phyloP scores from a whole-genome alignment of 371 early-diverging fungal genomes.

The Saksenaea vasiformis region DNA sequence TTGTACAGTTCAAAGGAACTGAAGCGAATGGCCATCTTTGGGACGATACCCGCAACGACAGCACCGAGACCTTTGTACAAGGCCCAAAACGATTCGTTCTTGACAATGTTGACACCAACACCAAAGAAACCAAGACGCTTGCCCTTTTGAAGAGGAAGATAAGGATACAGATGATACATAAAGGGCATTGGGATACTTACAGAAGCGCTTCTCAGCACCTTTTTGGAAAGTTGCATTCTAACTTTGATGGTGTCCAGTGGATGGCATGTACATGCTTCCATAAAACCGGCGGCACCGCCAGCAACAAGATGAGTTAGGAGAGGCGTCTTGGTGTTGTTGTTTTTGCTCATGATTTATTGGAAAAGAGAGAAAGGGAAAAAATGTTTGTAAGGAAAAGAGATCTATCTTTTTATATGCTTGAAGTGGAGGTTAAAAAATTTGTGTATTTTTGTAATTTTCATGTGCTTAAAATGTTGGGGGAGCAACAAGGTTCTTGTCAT shows the following conservation, averaged over 20 bases:
- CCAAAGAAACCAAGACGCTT: conserved; percentile 72
- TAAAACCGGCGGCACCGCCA: conserved; percentile 93
- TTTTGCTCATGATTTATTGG: conserved; percentile 39
- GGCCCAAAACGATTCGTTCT: conserved; percentile 86
- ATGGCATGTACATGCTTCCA: conserved; percentile 93
- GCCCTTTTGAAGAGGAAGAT: conserved; percentile 26
- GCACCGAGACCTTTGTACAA: conserved; percentile 98
- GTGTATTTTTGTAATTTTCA: conserved; percentile 34
- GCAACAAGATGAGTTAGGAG: conserved; percentile 78
- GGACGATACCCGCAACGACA: conserved; percentile 96
- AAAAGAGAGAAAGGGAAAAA: conserved; percentile 6
- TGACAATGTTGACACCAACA: conserved; percentile 83
- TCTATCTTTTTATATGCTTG: conserved; percentile 2
- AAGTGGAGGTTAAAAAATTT: conserved; percentile 3
- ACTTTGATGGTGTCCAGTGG: conserved; percentile 99
- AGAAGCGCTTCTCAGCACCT: conserved; percentile 35
- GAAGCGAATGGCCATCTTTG: conserved; percentile 99
- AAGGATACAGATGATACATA: not conserved
- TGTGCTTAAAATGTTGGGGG: conserved; percentile 15
- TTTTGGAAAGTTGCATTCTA: conserved; percentile 84
- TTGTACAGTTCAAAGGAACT: conserved; percentile 96
- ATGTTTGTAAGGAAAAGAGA: conserved; percentile 15
- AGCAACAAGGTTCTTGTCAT: not conserved
- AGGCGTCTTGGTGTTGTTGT: conserved; percentile 42
- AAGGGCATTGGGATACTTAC: conserved; percentile 28